Conservation (phyloP, 305 asterid genomes). For the Fraxinus velutina region DNA sequence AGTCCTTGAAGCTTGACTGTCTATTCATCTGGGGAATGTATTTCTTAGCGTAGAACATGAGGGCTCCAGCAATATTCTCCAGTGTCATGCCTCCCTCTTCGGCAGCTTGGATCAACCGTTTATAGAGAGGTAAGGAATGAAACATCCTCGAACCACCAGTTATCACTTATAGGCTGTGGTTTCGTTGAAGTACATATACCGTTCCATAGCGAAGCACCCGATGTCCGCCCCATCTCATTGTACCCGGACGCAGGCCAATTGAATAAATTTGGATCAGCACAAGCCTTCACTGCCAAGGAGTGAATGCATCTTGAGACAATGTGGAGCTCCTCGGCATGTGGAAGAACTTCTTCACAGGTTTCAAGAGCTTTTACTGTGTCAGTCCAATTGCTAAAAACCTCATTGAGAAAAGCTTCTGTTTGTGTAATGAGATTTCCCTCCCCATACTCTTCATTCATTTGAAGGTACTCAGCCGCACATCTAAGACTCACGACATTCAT, state of each 20-base stretch:
- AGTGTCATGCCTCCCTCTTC: slow-evolving; percentile 65
- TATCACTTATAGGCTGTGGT: slow-evolving; percentile 37
- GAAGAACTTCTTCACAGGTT: slow-evolving; percentile 73
- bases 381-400: slow-evolving; percentile 67
- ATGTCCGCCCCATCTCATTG: slow-evolving; percentile 23
- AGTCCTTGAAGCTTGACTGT: slow-evolving; percentile 61
- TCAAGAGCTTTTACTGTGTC: slow-evolving; percentile 85
- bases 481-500: slow-evolving; percentile 67
- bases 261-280: slow-evolving; percentile 55
- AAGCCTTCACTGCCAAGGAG: slow-evolving; percentile 69
- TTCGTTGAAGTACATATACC: slow-evolving; percentile 46
- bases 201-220: slow-evolving; percentile 48
- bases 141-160: slow-evolving; percentile 95
- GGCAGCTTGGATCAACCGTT: slow-evolving; percentile 64
- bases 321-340: slow-evolving; percentile 68
- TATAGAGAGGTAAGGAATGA: slow-evolving; percentile 67
- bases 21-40: slow-evolving; percentile 74
- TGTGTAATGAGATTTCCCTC: slow-evolving; percentile 67
- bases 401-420: slow-evolving; percentile 55
- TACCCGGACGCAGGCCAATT: slow-evolving; percentile 50
- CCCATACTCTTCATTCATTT: slow-evolving; percentile 79
- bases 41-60: slow-evolving; percentile 69
- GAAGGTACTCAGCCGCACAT: slow-evolving; percentile 83
- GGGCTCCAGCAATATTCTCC: slow-evolving; percentile 58
- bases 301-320: slow-evolving; percentile 77